phyloP scores from a whole-genome alignment of 768 basidiomycete genomes.

The Mycena epipterygia region DNA sequence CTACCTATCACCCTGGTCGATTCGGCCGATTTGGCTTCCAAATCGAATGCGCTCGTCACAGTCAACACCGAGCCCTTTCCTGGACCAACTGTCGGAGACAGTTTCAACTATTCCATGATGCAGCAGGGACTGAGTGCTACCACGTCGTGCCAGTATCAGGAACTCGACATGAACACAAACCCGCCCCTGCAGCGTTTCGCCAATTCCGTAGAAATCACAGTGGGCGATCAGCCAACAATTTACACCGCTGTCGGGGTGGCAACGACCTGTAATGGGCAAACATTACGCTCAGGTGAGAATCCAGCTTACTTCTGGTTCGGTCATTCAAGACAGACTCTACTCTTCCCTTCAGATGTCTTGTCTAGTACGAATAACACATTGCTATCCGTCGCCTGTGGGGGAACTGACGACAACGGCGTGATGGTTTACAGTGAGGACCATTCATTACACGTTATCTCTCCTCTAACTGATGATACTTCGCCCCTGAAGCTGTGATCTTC shows the following conservation, averaged over 20 bases:
- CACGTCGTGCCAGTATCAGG: constrained; percentile 1
- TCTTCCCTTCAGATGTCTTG: background rate
- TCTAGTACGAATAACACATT: background rate
- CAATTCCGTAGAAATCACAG: background rate
- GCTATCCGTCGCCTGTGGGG: background rate
- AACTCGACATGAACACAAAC: background rate
- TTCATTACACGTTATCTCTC: background rate
- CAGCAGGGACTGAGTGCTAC: constrained; percentile 16
- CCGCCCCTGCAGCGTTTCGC: background rate
- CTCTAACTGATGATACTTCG: background rate
- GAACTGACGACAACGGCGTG: background rate
- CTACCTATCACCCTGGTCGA: background rate
- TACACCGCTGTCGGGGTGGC: background rate
- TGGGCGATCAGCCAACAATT: background rate
- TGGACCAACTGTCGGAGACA: background rate
- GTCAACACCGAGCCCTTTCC: constrained; percentile 6
- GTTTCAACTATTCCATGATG: constrained; percentile 14
- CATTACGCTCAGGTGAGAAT: background rate
- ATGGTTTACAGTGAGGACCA: background rate
- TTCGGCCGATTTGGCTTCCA: background rate
- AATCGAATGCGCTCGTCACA: background rate
- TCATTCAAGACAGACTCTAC: background rate
- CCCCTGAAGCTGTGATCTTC: background rate
- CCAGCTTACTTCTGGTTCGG: background rate
- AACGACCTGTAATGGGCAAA: background rate